Base-by-base conservation (phyloP, 1,139 yeast species). In the Yamadazyma mexicana region DNA sequence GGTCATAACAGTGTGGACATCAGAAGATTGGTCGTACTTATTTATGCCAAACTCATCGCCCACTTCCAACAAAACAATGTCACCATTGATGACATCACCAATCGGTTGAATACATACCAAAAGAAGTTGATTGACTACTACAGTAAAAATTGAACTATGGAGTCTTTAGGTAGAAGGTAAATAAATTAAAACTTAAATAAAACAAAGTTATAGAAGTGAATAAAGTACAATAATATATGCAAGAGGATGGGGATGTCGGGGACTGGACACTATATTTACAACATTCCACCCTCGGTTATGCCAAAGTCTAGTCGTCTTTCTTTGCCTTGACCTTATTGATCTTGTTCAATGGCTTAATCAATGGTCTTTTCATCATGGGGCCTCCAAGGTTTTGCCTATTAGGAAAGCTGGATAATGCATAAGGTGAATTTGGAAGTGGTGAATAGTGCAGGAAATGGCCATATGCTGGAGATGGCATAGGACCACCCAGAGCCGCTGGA, bases 1-100 rank as follows among this genome's bases (percentile, higher is more conserved):
- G 17, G 54, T 11, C 58, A 62, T 42, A 55, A 53, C 1, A 64
- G 62, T 17, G 72, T 72, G 8, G 73, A 67, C 30, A 54, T 73
- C 6, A 56, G 79, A 45, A 58, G 77, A 42, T 47, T 55, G 17
- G 69, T 70, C 1, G 62, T 72, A 10, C 60, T 71, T 35, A 61
- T 64, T n/a, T 76, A 72, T 44, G 72, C 77, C 4, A 59, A 55
- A 34, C 42, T 69, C 34, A 41, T 65, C 16, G 27, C 25, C 31
- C 24, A 30, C 7, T 30, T 12, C 7, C 8, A 17, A 14, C 14
- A 10, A 10, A 17, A 23, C 11, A 17, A 35, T 16, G 17, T 16
- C 3, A 12, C 7, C 16, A 29, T 22, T 4, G 22, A 18, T n/a
- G 23, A 12, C 15, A 17, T 27, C 11, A 29, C 30, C 15, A 14